A percentile compares a stretch with the other conserved stretches of the same genome.
Evolutionary conservation across 768 basidiomycete genomes (phyloP).

Genomic region (Mycena belliarum): DNA sequence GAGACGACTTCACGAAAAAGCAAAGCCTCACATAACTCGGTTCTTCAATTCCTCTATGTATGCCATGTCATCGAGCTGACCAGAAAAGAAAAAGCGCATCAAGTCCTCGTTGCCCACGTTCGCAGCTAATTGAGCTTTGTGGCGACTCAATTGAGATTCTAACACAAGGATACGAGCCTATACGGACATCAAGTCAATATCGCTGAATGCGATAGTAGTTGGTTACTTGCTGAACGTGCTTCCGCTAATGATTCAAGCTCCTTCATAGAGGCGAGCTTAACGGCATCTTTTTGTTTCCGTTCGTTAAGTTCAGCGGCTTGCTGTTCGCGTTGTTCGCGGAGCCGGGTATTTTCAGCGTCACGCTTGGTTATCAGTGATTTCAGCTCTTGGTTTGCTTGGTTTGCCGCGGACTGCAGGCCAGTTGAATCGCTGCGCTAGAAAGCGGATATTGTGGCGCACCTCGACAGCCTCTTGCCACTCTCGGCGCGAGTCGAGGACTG

Average conservation of each 20-base stretch:
- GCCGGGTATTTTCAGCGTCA: slow-evolving; percentile 64
- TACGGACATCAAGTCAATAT: slow-evolving; percentile 9
- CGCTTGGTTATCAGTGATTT: slow-evolving; percentile 60
- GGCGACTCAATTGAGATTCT: slow-evolving; percentile 69
- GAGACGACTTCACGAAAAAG: not conserved
- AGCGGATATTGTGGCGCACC: slow-evolving; percentile 36
- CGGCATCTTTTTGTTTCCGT: slow-evolving; percentile 61
- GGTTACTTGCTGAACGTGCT: slow-evolving; percentile 50
- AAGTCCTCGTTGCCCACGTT: slow-evolving; percentile 69
- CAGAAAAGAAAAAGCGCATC: slow-evolving; percentile 66
- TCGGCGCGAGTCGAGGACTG: slow-evolving; percentile 39
- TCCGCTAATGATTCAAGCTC: slow-evolving; percentile 69
- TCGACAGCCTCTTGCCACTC: slow-evolving; percentile 47
- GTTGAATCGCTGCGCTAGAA: slow-evolving; percentile 16
- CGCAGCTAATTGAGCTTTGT: slow-evolving; percentile 79
- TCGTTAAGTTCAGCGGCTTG: slow-evolving; percentile 64
- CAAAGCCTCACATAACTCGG: slow-evolving; percentile 52
- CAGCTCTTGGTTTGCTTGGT: slow-evolving; percentile 62
- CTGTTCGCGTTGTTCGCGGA: slow-evolving; percentile 75
- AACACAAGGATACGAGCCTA: slow-evolving; percentile 76
- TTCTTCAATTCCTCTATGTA: slow-evolving; percentile 56
- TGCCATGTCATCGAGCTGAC: slow-evolving; percentile 49
- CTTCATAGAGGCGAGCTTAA: slow-evolving; percentile 57
- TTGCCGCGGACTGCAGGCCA: slow-evolving; percentile 35
- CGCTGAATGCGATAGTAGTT: slow-evolving; percentile 5